Conservation (phyloP, 2,329 filamentous ascomycete genomes). For the Venturia nashicola region DNA sequence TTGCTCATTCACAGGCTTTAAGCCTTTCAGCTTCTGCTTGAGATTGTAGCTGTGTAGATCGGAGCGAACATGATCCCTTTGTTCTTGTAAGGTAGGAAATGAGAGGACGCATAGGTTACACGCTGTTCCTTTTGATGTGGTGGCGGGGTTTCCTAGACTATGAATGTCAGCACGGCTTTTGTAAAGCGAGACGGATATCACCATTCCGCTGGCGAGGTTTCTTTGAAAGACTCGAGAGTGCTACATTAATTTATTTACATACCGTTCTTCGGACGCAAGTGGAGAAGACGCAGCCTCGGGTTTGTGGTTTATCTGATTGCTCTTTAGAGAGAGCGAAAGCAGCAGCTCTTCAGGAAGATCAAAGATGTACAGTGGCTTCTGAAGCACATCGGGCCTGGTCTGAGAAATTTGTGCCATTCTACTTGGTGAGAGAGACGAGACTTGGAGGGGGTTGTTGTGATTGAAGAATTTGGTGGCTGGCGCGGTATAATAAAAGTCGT, state of each 20-base stretch:
- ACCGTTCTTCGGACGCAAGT: constrained; percentile 9
- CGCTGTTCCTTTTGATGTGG: constrained; percentile 49
- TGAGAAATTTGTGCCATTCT: not conserved
- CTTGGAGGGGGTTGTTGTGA: not conserved
- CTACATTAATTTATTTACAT: constrained; percentile 14
- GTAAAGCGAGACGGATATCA: not conserved
- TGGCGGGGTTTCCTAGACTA: constrained; percentile 14
- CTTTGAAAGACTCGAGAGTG: not conserved
- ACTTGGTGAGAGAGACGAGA: too few species aligned
- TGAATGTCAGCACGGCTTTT: not conserved
- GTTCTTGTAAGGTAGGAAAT: constrained; percentile 64
- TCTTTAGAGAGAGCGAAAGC: constrained; percentile 50
- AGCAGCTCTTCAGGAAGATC: constrained; percentile 68
- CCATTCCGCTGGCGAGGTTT: not conserved
- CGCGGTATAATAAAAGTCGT: not conserved
- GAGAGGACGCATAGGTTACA: constrained; percentile 69
- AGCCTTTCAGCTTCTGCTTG: constrained; percentile 75
- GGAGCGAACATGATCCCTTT: constrained; percentile 74
- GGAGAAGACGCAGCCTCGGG: constrained; percentile 25
- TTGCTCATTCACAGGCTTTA: constrained; percentile 56
- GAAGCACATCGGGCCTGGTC: constrained; percentile 15
- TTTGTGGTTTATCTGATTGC: constrained; percentile 14
- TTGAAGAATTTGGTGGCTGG: not conserved
- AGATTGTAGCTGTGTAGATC: constrained; percentile 91
- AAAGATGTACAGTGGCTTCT: constrained; percentile 45